These are phyloP conservation scores for Yarrowia bubula DNA, from an alignment of 805 yeast genomes.

Conservation along the genomic window DNA sequence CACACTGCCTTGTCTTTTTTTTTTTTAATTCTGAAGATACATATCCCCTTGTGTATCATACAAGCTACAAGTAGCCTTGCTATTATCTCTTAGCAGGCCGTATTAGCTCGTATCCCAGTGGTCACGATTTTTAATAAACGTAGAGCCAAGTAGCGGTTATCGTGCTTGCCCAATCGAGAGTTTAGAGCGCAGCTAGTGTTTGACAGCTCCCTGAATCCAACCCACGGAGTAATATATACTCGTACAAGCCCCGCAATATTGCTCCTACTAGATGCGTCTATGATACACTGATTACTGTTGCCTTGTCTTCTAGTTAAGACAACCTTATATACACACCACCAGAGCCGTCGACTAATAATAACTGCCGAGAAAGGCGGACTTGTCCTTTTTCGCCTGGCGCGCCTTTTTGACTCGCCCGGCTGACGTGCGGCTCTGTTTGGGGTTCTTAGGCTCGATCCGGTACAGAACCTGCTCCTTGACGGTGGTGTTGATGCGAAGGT, in stretches of 20 bases:
- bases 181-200: too few species aligned
- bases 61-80: too few species aligned
- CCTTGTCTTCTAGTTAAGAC: not conserved
- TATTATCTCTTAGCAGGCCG: too few species aligned
- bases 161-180: too few species aligned
- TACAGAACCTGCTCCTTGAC: conserved; percentile 20
- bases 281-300: not conserved
- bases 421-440: conserved; percentile 8
- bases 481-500: not conserved
- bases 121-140: too few species aligned
- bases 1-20: too few species aligned
- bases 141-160: too few species aligned
- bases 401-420: conserved; percentile 7
- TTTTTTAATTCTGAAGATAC: too few species aligned
- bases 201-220: too few species aligned
- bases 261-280: not conserved
- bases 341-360: not conserved
- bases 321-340: not conserved
- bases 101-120: too few species aligned
- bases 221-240: too few species aligned
- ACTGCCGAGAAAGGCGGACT: conserved; percentile 7
- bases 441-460: conserved; percentile 14
- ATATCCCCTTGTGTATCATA: too few species aligned
- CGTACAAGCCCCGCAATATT: not conserved
- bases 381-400: conserved; percentile 22